Evolutionary conservation across 257 asterid genomes (phyloP).

Genomic region (Fraxinus anomala): DNA sequence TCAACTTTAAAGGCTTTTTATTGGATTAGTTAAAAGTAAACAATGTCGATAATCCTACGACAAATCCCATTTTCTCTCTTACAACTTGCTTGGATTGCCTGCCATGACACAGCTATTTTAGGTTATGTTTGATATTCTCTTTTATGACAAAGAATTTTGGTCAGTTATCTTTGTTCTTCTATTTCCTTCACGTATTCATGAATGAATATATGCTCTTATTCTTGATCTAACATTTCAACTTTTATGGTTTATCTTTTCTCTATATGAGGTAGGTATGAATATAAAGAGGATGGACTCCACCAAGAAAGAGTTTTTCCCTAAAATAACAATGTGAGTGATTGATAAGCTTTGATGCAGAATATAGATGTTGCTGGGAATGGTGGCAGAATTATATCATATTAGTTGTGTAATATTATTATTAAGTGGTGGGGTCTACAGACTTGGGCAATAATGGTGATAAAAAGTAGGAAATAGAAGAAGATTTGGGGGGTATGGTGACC

Average conservation of each 20-base stretch:
- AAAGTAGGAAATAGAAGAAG: constrained; percentile 31
- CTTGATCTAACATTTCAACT: constrained; percentile 23
- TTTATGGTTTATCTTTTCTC: constrained; percentile 18
- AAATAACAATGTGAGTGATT: constrained; percentile 37
- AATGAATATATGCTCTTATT: constrained; percentile 28
- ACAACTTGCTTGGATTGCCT: constrained; percentile 37
- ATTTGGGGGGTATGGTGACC: constrained; percentile 44
- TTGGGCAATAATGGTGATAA: constrained; percentile 50
- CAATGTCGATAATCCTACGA: constrained; percentile 39
- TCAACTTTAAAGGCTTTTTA: constrained; percentile 35
- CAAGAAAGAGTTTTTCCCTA: constrained; percentile 36
- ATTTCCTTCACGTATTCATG: constrained; percentile 24
- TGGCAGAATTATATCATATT: constrained; percentile 39
- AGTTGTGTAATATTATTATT: constrained; percentile 35
- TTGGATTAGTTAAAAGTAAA: constrained; percentile 37
- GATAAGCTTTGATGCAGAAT: constrained; percentile 43
- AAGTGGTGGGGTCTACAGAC: constrained; percentile 57
- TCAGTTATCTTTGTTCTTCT: constrained; percentile 15
- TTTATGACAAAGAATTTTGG: constrained; percentile 10
- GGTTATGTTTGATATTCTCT: constrained; percentile 15
- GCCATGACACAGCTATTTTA: constrained; percentile 33
- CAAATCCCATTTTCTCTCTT: constrained; percentile 37
- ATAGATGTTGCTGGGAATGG: constrained; percentile 53
- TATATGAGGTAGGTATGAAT: constrained; percentile 36
- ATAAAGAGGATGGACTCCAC: constrained; percentile 54